phyloP scores from a whole-genome alignment of 1,284 basidiomycete species.

The Apiotrichum sp. region DNA sequence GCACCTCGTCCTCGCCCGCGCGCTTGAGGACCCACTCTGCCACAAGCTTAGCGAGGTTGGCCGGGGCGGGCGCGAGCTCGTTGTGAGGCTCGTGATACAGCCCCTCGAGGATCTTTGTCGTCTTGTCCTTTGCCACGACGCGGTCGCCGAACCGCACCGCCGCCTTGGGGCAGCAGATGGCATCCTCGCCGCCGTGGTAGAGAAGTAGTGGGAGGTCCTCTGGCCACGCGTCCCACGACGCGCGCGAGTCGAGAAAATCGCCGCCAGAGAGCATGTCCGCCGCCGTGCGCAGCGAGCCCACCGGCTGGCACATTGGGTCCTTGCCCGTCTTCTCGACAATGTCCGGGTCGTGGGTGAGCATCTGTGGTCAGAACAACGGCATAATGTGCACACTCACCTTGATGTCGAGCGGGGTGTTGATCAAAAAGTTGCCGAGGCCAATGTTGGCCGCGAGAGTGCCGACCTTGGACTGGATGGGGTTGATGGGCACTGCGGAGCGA shows the following conservation, averaged over 20 bases:
- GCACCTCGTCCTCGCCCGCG: neutral
- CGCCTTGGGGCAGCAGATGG: conserved; percentile 48
- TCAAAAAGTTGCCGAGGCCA: conserved; percentile 48
- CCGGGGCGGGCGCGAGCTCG: conserved; percentile 56
- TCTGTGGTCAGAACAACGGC: conserved; percentile 39
- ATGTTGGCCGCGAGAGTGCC: conserved; percentile 36
- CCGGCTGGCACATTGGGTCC: conserved; percentile 62
- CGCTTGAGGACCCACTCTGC: conserved; percentile 30
- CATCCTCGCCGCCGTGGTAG: conserved; percentile 70
- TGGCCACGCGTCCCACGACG: conserved; percentile 61
- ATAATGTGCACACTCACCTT: conserved; percentile 48
- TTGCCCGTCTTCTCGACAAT: conserved; percentile 56
- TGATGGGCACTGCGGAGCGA: conserved; percentile 55
- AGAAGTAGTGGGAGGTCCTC: conserved; percentile 64
- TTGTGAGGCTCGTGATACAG: conserved; percentile 78
- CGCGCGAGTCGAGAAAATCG: conserved; percentile 51
- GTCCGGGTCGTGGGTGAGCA: conserved; percentile 61
- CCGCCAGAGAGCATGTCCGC: conserved; percentile 68
- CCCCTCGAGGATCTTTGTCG: conserved; percentile 59
- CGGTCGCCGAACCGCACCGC: conserved; percentile 59
- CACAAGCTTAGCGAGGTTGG: conserved; percentile 28
- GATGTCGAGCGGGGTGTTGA: conserved; percentile 58
- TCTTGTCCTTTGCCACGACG: conserved; percentile 59
- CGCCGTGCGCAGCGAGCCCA: conserved; percentile 59
- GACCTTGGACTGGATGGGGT: conserved; percentile 25